Conservation (phyloP, 2,329 filamentous ascomycete genomes). For the Fragosphaeria purpurea region DNA sequence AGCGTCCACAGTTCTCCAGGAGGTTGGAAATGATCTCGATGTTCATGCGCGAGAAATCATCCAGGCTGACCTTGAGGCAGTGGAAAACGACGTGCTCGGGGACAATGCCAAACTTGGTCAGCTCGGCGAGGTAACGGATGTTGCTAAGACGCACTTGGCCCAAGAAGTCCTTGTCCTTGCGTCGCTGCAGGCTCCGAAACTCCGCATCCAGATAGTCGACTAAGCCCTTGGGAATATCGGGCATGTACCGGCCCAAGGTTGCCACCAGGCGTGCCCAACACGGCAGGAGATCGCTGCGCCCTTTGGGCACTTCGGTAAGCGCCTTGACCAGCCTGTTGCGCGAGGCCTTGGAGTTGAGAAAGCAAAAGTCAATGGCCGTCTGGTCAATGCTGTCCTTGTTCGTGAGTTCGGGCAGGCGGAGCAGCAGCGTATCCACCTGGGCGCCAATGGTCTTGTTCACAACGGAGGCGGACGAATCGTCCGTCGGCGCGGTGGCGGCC, state of each 20-base stretch:
- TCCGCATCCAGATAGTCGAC: constrained; percentile 92
- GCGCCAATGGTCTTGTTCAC: constrained; percentile 96
- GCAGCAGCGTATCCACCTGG: constrained; percentile 83
- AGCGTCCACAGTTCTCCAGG: constrained; percentile 91
- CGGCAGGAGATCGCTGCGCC: constrained; percentile 80
- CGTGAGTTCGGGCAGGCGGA: constrained; percentile 80
- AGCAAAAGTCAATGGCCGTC: constrained; percentile 92
- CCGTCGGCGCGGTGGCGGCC: constrained; percentile 25
- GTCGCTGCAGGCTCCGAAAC: constrained; percentile 89
- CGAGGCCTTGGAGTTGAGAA: constrained; percentile 95
- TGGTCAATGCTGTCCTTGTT: constrained; percentile 89
- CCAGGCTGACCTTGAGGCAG: constrained; percentile 91
- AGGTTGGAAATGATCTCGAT: constrained; percentile 97
- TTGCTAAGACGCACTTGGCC: constrained; percentile 90
- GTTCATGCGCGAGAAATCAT: constrained; percentile 98
- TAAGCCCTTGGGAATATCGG: constrained; percentile 84
- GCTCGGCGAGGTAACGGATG: constrained; percentile 91
- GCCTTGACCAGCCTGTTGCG: constrained; percentile 89
- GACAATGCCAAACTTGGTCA: constrained; percentile 96
- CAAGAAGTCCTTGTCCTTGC: constrained; percentile 95
- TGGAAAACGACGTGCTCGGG: constrained; percentile 98
- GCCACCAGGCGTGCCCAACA: constrained; percentile 88
- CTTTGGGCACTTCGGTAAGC: constrained; percentile 88
- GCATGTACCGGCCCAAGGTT: constrained; percentile 86
- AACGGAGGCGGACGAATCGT: constrained; percentile 88